Evolutionary conservation across 164 flowering plant genomes (phyloP).

Genomic region (Tetrastigma voinierianum): DNA sequence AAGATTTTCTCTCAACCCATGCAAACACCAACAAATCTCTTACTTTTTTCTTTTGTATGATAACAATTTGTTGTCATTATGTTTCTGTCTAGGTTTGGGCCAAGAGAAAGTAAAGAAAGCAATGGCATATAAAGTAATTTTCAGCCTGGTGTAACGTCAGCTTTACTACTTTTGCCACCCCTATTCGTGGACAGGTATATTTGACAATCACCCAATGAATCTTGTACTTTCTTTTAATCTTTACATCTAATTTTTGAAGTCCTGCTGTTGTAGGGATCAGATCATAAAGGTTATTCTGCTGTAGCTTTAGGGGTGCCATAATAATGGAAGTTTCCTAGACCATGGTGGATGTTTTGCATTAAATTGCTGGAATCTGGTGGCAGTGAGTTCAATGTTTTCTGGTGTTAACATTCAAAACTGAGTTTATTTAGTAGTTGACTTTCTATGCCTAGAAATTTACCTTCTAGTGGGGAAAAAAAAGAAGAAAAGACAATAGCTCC

Average conservation of each 20-base stretch:
- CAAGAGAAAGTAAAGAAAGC: conserved; percentile 99
- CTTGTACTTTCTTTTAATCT: not conserved
- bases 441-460: not conserved
- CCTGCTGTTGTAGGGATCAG: conserved; percentile 54
- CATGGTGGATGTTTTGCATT: conserved; percentile 95
- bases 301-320: conserved; percentile 90
- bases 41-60: not conserved
- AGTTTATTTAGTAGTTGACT: not conserved
- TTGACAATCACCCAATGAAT: not conserved
- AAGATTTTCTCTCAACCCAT: too few relatives aligned
- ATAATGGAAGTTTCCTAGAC: conserved; percentile 93
- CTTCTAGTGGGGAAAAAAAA: too few relatives aligned
- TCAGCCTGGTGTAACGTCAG: conserved; percentile 90
- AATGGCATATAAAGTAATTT: too few relatives aligned
- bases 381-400: conserved; percentile 45
- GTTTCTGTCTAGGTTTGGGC: conserved; percentile 71
- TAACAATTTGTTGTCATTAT: not conserved
- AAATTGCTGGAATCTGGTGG: conserved; percentile 97
- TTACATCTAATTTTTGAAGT: not conserved
- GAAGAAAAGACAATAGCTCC: too few relatives aligned
- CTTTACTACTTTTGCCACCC: conserved; percentile 78
- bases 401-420: not conserved
- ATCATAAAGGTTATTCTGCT: conserved; percentile 87
- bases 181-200: conserved; percentile 74
- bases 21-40: too few relatives aligned